Conservation (phyloP, 1,139 yeast species). For the Geotrichum restrictum region DNA sequence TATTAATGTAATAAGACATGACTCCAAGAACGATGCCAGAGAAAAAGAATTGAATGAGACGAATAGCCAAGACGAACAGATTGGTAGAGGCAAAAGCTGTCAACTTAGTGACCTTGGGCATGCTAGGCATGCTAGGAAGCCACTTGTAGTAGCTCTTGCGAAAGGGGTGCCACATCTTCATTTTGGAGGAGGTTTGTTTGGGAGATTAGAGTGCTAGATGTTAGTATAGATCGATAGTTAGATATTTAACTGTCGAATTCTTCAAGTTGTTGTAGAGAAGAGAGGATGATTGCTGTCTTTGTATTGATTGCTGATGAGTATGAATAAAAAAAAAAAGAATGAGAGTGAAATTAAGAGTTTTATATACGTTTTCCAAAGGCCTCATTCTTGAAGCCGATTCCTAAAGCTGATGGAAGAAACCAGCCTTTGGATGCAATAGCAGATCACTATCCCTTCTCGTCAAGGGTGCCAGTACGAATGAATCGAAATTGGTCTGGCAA, state of each 20-base stretch:
- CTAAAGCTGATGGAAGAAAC: neutral
- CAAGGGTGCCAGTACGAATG: neutral
- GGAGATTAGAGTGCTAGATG: neutral
- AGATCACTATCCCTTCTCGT: neutral
- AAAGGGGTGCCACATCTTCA: slow-evolving; percentile 16
- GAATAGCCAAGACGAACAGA: slow-evolving; percentile 30
- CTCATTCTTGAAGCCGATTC: neutral
- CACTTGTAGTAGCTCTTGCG: slow-evolving; percentile 4
- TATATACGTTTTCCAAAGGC: neutral
- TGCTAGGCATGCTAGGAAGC: slow-evolving; percentile 2
- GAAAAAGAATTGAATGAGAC: slow-evolving; percentile 36
- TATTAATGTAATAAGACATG: slow-evolving; percentile 33
- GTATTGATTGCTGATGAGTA: neutral
- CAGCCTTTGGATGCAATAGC: neutral
- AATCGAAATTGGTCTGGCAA: neutral
- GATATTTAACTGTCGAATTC: neutral
- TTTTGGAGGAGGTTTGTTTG: neutral
- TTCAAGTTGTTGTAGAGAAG: neutral
- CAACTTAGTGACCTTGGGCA: slow-evolving; percentile 14
- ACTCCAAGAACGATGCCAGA: slow-evolving; percentile 36
- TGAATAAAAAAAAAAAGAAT: neutral
- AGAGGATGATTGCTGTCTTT: neutral
- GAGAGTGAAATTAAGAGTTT: neutral
- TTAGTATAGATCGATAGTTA: neutral
- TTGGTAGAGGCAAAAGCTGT: slow-evolving; percentile 32